phyloP scores from a whole-genome alignment of 2,329 filamentous ascomycete genomes.

The Exophiala oligosperma region DNA sequence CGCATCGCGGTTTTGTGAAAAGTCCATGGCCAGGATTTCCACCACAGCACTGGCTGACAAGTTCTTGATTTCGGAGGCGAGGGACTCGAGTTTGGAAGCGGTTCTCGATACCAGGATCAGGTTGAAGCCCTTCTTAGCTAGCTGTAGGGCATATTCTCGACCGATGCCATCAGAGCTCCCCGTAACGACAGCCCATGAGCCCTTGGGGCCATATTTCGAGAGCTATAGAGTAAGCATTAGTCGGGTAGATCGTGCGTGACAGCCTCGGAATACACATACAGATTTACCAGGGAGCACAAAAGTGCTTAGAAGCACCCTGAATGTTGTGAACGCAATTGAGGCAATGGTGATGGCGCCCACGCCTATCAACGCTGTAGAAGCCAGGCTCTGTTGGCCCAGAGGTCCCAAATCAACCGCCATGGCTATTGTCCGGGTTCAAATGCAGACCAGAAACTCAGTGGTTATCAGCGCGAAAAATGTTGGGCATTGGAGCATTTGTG shows the following conservation, averaged over 20 bases:
- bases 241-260: neutral
- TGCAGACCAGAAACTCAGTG: neutral
- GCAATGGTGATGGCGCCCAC: slow-evolving; percentile 61
- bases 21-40: slow-evolving; percentile 89
- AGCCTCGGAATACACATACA: slow-evolving; percentile 35
- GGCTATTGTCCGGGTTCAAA: neutral
- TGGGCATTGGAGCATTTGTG: neutral
- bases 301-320: slow-evolving; percentile 64
- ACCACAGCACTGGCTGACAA: slow-evolving; percentile 70
- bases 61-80: slow-evolving; percentile 72
- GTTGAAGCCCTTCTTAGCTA: slow-evolving; percentile 91
- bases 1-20: slow-evolving; percentile 64
- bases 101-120: slow-evolving; percentile 93
- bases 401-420: slow-evolving; percentile 25
- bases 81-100: slow-evolving; percentile 79
- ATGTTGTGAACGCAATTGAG: slow-evolving; percentile 58
- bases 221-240: slow-evolving; percentile 56
- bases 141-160: slow-evolving; percentile 90
- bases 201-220: slow-evolving; percentile 83
- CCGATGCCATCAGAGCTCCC: slow-evolving; percentile 95
- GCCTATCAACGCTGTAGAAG: slow-evolving; percentile 36
- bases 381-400: slow-evolving; percentile 22
- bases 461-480: neutral
- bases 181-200: slow-evolving; percentile 91
- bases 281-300: slow-evolving; percentile 63